Evolutionary conservation across 2,329 filamentous ascomycete genomes (phyloP).

Genomic region (Whalleya microplaca): DNA sequence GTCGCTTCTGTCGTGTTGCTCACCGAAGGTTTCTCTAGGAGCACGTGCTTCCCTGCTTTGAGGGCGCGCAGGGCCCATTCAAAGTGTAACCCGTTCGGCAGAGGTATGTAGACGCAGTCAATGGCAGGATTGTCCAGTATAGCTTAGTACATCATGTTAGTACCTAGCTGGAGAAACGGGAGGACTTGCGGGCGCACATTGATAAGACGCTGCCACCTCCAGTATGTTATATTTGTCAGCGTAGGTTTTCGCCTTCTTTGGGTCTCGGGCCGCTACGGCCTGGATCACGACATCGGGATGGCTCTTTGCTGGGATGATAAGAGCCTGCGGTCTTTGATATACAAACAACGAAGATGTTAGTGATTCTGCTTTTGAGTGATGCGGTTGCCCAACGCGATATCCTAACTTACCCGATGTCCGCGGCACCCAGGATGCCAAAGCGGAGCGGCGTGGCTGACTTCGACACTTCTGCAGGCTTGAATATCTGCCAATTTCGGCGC

Average conservation of each 20-base stretch:
- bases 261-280: conserved; percentile 56
- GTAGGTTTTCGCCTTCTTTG: conserved; percentile 49
- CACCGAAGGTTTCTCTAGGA: conserved; percentile 58
- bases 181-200: conserved; percentile 43
- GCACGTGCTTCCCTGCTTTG: conserved; percentile 55
- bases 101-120: conserved; percentile 55
- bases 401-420: conserved; percentile 42
- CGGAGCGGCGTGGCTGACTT: conserved; percentile 34
- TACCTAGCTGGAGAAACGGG: not conserved
- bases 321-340: conserved; percentile 39
- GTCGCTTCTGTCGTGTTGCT: conserved; percentile 50
- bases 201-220: conserved; percentile 52
- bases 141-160: conserved; percentile 25
- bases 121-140: conserved; percentile 46
- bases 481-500: conserved; percentile 30
- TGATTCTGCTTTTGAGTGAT: not conserved
- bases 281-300: conserved; percentile 58
- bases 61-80: conserved; percentile 55
- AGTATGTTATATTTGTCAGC: conserved; percentile 57
- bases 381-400: not conserved
- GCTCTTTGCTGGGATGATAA: conserved; percentile 53
- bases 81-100: conserved; percentile 47
- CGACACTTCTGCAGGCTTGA: conserved; percentile 22
- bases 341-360: not conserved
- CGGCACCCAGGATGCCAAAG: conserved; percentile 48